Evolutionary conservation across 2,329 filamentous ascomycete species (phyloP), one percentile per base, ranked within the genome.

Genomic region (Xylaria polymorpha): DNA sequence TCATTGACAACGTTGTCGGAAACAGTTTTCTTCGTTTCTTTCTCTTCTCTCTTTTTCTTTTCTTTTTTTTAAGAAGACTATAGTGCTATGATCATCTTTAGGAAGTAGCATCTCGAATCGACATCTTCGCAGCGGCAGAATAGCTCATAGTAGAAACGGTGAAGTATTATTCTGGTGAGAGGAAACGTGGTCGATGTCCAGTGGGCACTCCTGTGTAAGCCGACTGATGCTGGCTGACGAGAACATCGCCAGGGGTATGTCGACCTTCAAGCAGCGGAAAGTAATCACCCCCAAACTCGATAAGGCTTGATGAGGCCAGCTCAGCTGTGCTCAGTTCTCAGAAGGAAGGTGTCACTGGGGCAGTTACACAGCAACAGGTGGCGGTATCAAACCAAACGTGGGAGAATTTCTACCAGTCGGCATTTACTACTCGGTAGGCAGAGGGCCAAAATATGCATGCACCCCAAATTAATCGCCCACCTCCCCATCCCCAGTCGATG

Each of bases 391-490:
- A 56, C 53, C 6, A 14, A 15, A 56, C 53, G 53, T 56, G 53
- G 53, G n/a, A 39, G 53, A 39, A 12, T 56, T 56, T 37, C 53
- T 56, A 56, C 53, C 53, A 56, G 53, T 56, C 35, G 15, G 15
- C 18, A 9, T 15, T 56, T n/a, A 10, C 22, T 39, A 39, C 15
- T 39, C 3, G 18, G 32, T 14, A 15, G 53, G 8, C n/a, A 14
- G 14, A 14, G 20, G 22, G 18, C 18, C n/a, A n/a, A 56, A 56
- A 10, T 56, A 56, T 56, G 53, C 53, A 68, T 57, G 61, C 57
- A 61, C 18, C 43, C 37, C 20, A 61, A 61, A 65, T 62, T 61
- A 68, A 56, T 56, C 32, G 18, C 57, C 58, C 56, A 64, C 46
- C 46, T n/a, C 32, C 39, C 6, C 32, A n/a, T 35, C 22, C 41